Base-by-base conservation (phyloP, 305 asterid species). In the Fraxinus nigra region DNA sequence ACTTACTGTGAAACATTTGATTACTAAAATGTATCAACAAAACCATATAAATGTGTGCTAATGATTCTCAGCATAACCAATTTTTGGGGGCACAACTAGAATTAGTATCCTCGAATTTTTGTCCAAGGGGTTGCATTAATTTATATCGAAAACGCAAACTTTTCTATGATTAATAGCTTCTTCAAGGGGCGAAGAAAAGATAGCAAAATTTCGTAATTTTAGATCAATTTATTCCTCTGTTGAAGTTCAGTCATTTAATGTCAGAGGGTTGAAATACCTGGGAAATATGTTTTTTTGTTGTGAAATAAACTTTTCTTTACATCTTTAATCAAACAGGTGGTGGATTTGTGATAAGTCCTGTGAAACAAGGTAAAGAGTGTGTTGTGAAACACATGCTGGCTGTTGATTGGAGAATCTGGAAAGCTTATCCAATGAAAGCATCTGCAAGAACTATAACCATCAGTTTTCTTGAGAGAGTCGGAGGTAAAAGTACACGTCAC, bases 341-440 rank as follows among this genome's bases (percentile, higher is more conserved):
- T 82, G 99, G 98, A 74, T 90, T 83, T 76, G 97, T 95, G 59
- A 86, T 95, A 84, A 85, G 84, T 87, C 99, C 98, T 1, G 34
- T 85, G 76, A 91, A 92, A 32, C 89, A 94, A 38, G 97, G 94
- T 16, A 92, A 90, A 76, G 88, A 90, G 28, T 89, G 93, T 72
- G 87, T 92, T n/a, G 87, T 93, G 13, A 95, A 92, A 83, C 89
- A 92, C 88, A 95, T 95, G 99, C 87, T 93, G 59, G 84, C 98
- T 59, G 87, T 92, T 78, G 94, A 93, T 87, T 95, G 99, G 99
- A 89, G 81, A 83, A 89, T 88, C 75, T 93, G 97, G 97, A 95
- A 88, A 90, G 89, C 89, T 61, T 92, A 89, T 81, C 32, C 91
- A 73, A 79, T 85, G 70, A 92, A 89, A 88, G 84, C 90, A 51